Evolutionary conservation across 805 yeast genomes (phyloP).

Genomic region (Metschnikowia reukaufii): DNA sequence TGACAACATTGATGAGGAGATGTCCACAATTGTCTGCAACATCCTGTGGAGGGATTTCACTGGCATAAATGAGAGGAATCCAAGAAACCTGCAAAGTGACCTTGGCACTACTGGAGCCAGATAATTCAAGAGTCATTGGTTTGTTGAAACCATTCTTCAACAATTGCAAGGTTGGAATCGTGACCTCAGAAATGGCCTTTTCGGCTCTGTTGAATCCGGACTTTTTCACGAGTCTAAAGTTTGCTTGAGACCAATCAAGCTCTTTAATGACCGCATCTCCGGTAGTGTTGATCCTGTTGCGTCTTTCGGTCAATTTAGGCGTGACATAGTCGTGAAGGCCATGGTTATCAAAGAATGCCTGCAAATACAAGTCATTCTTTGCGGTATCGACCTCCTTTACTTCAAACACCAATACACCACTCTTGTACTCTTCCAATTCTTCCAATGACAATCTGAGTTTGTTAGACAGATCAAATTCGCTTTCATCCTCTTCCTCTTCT

Average conservation of each 20-base stretch:
- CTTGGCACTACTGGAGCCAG: conserved; percentile 52
- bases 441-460: conserved; percentile 54
- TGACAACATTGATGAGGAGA: conserved; percentile 57
- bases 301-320: conserved; percentile 49
- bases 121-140: conserved; percentile 56
- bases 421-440: conserved; percentile 55
- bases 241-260: conserved; percentile 67
- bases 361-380: conserved; percentile 62
- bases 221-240: conserved; percentile 61
- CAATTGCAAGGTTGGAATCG: conserved; percentile 65
- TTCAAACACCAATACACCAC: conserved; percentile 77
- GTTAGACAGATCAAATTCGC: conserved; percentile 22
- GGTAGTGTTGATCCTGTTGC: conserved; percentile 39
- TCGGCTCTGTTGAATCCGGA: conserved; percentile 53
- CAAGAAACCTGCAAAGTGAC: conserved; percentile 66
- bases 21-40: conserved; percentile 73
- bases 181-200: conserved; percentile 58
- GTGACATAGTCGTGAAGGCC: conserved; percentile 65
- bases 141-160: conserved; percentile 63
- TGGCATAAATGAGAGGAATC: conserved; percentile 65
- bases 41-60: conserved; percentile 70
- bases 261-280: conserved; percentile 80
- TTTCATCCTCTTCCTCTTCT: conserved; percentile 35
- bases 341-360: conserved; percentile 72
- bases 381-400: conserved; percentile 58